Base-by-base conservation (phyloP, 2,329 filamentous ascomycete species). In the Diplocarpon rosae region DNA sequence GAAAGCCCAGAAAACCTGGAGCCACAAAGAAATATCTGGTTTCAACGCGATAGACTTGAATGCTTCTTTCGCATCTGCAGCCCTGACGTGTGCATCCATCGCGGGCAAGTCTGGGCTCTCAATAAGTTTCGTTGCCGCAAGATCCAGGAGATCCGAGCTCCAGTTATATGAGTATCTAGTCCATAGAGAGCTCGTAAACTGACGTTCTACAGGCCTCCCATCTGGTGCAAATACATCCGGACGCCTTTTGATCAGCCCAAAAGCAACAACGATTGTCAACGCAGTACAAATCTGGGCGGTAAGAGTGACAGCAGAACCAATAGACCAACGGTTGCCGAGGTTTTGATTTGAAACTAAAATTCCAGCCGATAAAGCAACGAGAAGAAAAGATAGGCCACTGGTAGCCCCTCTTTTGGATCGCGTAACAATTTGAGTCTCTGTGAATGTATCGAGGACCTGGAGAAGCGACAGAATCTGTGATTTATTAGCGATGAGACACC, bases 161-260 rank as follows among this genome's bases (percentile, higher is more conserved):
- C 83, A 88, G 42, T 66, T 65, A 64, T 77, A 87, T 5, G 76
- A 83, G 56, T 76, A 75, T 42, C 75, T 72, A 39, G 65, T 71
- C 45, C 79, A 68, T 1, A 76, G 71, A 3, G 78, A 76, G 2
- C 67, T 68, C 0, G 78, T 78, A 54, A 69, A 70, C 60, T 81
- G 70, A 13, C 67, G 66, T 53, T 88, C 48, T 5, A 50, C 48
- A 14, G 47, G 35, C 27, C 82, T 66, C 5, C 51, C 52, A 24
- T 68, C 76, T 16, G 78, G 59, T 52, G 52, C 72, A 55, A 69
- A 83, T 27, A 87, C 76, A 43, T 79, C 69, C 2, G 83, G 83
- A 12, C 83, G 71, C 34, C 82, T 71, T 5, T 78, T 78, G 14
- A 85, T 65, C 1, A 34, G 32, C 10, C 50, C 20, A n/a, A 48